Conservation (phyloP, 2,329 filamentous ascomycete genomes). For the Aurifilum marmelostoma region DNA sequence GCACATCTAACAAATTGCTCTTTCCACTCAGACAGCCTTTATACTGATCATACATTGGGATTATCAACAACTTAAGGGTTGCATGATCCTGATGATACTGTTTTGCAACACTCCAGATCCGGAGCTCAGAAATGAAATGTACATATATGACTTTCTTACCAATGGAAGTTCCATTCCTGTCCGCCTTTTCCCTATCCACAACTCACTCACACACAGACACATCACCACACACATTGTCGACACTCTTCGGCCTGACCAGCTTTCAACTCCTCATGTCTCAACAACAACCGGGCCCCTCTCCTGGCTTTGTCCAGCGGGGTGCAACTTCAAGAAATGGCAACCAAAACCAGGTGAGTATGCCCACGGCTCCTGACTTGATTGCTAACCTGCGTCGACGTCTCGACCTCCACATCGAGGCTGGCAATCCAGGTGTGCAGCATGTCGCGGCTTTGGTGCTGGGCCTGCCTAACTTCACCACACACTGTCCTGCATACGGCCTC, state of each 20-base stretch:
- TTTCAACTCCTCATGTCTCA: too few relatives aligned
- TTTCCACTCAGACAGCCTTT: not conserved
- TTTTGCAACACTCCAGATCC: not conserved
- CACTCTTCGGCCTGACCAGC: too few relatives aligned
- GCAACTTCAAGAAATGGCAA: not conserved
- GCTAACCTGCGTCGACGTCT: not conserved
- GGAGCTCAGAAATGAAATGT: not conserved
- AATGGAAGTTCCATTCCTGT: not conserved
- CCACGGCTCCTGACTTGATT: not conserved
- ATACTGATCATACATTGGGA: not conserved
- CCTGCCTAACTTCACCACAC: not conserved
- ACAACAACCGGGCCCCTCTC: too few relatives aligned
- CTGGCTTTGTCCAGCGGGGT: too few relatives aligned
- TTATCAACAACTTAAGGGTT: not conserved
- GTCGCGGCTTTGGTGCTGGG: not conserved
- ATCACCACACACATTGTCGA: not conserved
- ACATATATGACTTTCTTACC: too few relatives aligned
- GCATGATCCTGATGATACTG: not conserved
- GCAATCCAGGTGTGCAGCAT: not conserved
- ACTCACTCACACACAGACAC: not conserved
- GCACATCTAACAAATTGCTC: not conserved
- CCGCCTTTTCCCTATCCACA: not conserved
- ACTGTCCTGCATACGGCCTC: not conserved
- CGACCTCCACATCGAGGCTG: not conserved
- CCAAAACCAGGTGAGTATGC: not conserved